A percentile compares a stretch with the other conserved stretches of the same genome.
Conservation (phyloP, 495 filamentous ascomycete genomes). For the Baudoinia panamericana region DNA sequence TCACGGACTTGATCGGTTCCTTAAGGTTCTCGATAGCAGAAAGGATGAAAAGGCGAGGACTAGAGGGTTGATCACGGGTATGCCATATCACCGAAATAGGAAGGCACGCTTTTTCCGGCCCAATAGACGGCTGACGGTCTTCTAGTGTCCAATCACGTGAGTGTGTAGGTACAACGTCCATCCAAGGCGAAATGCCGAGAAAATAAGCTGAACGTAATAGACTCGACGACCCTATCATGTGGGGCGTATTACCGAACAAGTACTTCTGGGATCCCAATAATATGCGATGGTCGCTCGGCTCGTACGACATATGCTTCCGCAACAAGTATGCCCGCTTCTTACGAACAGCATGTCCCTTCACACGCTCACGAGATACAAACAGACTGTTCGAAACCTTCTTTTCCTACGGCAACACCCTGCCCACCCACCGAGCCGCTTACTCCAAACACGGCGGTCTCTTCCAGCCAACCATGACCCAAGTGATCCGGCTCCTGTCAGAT, state of each 20-base stretch:
- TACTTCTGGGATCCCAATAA: slow-evolving; percentile 58
- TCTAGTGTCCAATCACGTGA: slow-evolving; percentile 88
- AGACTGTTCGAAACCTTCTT: slow-evolving; percentile 59
- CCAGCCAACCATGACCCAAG: slow-evolving; percentile 77
- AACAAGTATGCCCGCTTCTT: slow-evolving; percentile 47
- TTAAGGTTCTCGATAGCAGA: slow-evolving; percentile 60
- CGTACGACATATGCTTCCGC: slow-evolving; percentile 84
- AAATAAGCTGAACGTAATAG: slow-evolving; percentile 40
- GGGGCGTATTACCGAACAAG: slow-evolving; percentile 67
- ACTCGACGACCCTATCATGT: slow-evolving; percentile 86
- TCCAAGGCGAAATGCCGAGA: no score
- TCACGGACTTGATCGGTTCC: slow-evolving; percentile 58
- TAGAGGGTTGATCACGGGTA: slow-evolving; percentile 78
- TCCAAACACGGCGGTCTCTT: slow-evolving; percentile 66
- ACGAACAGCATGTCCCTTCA: neutral
- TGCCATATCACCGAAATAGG: slow-evolving; percentile 8
- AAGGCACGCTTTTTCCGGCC: slow-evolving; percentile 2
- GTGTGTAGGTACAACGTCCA: slow-evolving; percentile 61
- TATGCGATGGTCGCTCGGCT: slow-evolving; percentile 74
- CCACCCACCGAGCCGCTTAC: slow-evolving; percentile 68
- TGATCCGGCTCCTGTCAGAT: slow-evolving; percentile 63
- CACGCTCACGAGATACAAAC: slow-evolving; percentile 16
- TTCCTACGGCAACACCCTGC: slow-evolving; percentile 72
- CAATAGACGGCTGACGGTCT: slow-evolving; percentile 6
- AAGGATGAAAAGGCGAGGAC: slow-evolving; percentile 53